Evolutionary conservation across 257 asterid species (phyloP).

Genomic region (Salvia rosmarinus): DNA sequence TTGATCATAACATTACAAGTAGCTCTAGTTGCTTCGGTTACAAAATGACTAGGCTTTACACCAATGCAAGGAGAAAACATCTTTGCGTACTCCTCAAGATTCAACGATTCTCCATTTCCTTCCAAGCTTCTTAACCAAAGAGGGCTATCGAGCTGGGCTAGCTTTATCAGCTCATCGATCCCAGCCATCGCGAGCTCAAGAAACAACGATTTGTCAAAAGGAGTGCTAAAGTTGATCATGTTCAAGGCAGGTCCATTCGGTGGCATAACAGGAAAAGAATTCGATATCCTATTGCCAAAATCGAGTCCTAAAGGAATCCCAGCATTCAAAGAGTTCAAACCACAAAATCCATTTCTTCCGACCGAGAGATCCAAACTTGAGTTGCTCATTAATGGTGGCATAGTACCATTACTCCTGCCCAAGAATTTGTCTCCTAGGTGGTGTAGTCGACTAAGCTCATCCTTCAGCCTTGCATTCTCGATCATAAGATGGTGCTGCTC

Average conservation of each 20-base stretch:
- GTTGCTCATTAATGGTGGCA: conserved; percentile 36
- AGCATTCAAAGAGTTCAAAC: conserved; percentile 44
- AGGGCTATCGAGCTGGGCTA: conserved; percentile 65
- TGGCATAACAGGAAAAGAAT: conserved; percentile 38
- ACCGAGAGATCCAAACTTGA: conserved; percentile 62
- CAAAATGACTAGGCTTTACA: conserved; percentile 51
- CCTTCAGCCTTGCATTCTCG: conserved; percentile 74
- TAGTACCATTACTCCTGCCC: conserved; percentile 41
- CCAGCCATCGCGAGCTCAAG: conserved; percentile 65
- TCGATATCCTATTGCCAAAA: conserved; percentile 47
- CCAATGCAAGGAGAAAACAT: conserved; percentile 66
- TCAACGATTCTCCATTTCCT: conserved; percentile 59
- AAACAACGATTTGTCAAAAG: conserved; percentile 54
- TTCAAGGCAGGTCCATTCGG: conserved; percentile 40
- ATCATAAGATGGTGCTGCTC: conserved; percentile 75
- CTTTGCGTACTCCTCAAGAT: conserved; percentile 67
- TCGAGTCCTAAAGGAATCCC: conserved; percentile 58
- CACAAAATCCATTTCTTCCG: conserved; percentile 55
- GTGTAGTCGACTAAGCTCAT: conserved; percentile 60
- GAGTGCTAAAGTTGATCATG: conserved; percentile 39
- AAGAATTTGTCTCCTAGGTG: conserved; percentile 57
- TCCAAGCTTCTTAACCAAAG: conserved; percentile 62
- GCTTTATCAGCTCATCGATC: conserved; percentile 71
- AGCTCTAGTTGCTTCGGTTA: conserved; percentile 73
- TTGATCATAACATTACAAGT: conserved; percentile 56